Evolutionary conservation across 2,329 filamentous ascomycete species (phyloP).

Genomic region (Esteya vermicola): DNA sequence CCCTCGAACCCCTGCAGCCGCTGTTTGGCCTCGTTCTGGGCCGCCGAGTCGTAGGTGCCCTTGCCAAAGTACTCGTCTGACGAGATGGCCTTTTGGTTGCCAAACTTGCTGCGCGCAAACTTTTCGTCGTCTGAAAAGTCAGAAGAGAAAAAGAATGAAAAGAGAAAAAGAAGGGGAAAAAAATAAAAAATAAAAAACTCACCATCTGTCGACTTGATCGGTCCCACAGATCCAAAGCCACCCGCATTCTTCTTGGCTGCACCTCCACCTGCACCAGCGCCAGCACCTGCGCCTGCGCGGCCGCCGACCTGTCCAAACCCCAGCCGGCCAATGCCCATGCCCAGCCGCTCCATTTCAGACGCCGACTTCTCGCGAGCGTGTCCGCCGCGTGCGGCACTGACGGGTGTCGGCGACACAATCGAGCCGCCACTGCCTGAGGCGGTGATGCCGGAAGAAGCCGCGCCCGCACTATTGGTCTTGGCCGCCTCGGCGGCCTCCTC

Average conservation of each 20-base stretch:
- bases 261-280: too few relatives aligned
- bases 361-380: slow-evolving; percentile 47
- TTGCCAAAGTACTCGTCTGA: slow-evolving; percentile 98
- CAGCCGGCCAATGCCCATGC: slow-evolving; percentile 74
- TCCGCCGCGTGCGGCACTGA: slow-evolving; percentile 48
- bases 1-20: slow-evolving; percentile 88
- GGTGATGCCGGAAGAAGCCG: too few relatives aligned
- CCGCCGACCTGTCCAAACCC: slow-evolving; percentile 78
- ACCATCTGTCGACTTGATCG: slow-evolving; percentile 57
- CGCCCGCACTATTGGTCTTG: too few relatives aligned
- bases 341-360: slow-evolving; percentile 74
- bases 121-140: slow-evolving; percentile 50
- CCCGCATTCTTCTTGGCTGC: slow-evolving; percentile 57
- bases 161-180: neutral
- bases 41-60: slow-evolving; percentile 65
- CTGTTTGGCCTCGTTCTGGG: slow-evolving; percentile 72
- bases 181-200: neutral
- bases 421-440: slow-evolving; percentile 21
- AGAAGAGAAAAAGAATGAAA: neutral
- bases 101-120: slow-evolving; percentile 81
- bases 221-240: slow-evolving; percentile 74
- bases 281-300: slow-evolving; percentile 17
- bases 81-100: slow-evolving; percentile 85
- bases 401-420: slow-evolving; percentile 57
- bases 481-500: slow-evolving; percentile 26